Percentiles rank a stretch among this genome's conserved stretches.
Evolutionary conservation across 345 rosid genomes (phyloP).

Genomic region (Cochlearia excelsa): DNA sequence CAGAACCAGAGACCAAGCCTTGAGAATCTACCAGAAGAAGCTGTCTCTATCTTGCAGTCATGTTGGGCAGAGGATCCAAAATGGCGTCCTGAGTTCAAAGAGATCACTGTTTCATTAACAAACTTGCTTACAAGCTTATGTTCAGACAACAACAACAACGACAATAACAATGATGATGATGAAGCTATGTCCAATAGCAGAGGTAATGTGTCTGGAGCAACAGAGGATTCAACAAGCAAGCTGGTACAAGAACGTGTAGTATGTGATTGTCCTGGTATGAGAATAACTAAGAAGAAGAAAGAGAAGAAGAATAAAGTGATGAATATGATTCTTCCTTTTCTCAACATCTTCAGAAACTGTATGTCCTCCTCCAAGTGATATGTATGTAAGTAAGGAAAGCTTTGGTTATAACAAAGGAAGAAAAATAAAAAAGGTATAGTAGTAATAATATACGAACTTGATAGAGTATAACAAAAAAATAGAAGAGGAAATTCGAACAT

Average conservation of each 20-base stretch:
- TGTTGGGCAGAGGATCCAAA: conserved; percentile 70
- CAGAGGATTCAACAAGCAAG: conserved; percentile 19
- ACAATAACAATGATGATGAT: background rate
- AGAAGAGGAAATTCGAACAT: background rate
- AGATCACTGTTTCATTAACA: conserved; percentile 39
- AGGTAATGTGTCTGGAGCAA: background rate
- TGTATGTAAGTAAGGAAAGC: background rate
- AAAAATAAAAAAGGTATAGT: background rate
- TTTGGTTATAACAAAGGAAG: background rate
- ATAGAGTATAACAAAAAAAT: background rate
- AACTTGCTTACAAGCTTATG: conserved; percentile 31
- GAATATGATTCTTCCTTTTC: conserved; percentile 21
- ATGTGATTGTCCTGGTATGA: conserved; percentile 25
- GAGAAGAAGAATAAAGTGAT: conserved; percentile 22
- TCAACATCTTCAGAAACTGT: conserved; percentile 28
- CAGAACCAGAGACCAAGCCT: conserved; percentile 69
- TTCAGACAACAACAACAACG: conserved; percentile 1
- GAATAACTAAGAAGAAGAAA: conserved; percentile 15
- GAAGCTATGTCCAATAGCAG: background rate
- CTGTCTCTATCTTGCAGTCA: conserved; percentile 45
- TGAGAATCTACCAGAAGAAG: conserved; percentile 49
- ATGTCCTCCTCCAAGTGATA: conserved; percentile 19
- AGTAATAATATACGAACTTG: conserved; percentile 16
- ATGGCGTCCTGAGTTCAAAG: conserved; percentile 56
- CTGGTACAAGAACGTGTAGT: conserved; percentile 27